Evolutionary conservation across 2,329 filamentous ascomycete genomes (phyloP).

Genomic region (Triangularia setosa): DNA sequence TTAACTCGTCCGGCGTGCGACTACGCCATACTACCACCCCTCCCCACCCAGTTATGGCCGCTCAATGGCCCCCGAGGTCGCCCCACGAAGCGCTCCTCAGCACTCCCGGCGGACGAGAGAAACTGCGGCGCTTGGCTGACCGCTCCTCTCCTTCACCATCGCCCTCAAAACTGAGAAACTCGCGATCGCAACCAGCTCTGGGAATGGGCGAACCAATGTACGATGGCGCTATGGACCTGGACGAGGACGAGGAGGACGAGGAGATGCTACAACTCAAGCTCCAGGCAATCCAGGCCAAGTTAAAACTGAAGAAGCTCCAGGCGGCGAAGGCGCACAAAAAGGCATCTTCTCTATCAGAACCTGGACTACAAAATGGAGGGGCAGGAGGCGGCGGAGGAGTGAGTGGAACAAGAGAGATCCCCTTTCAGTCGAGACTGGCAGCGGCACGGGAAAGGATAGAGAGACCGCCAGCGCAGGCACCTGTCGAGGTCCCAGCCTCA

Average conservation of each 20-base stretch:
- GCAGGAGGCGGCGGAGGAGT: conserved; percentile 11
- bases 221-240: conserved; percentile 37
- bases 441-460: conserved; percentile 24
- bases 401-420: conserved; percentile 25
- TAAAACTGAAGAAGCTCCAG: conserved; percentile 84
- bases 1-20: background rate
- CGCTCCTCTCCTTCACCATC: conserved; percentile 66
- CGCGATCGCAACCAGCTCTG: conserved; percentile 32
- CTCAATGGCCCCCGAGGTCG: conserved; percentile 64
- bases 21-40: background rate
- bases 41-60: conserved; percentile 36
- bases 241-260: conserved; percentile 70
- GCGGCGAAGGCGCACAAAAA: conserved; percentile 49
- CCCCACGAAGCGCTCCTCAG: conserved; percentile 61
- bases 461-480: conserved; percentile 32
- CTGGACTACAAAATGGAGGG: conserved; percentile 4
- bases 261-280: conserved; percentile 84
- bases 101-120: conserved; percentile 75
- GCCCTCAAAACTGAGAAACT: conserved; percentile 51
- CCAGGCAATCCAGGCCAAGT: conserved; percentile 79
- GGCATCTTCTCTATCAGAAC: conserved; percentile 16
- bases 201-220: conserved; percentile 26
- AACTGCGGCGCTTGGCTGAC: conserved; percentile 64
- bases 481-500: conserved; percentile 70
- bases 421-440: conserved; percentile 27